These are phyloP conservation scores for Dendrobium chrysotoxum DNA, from an alignment of 106 monocot species.

Conservation along the genomic window DNA sequence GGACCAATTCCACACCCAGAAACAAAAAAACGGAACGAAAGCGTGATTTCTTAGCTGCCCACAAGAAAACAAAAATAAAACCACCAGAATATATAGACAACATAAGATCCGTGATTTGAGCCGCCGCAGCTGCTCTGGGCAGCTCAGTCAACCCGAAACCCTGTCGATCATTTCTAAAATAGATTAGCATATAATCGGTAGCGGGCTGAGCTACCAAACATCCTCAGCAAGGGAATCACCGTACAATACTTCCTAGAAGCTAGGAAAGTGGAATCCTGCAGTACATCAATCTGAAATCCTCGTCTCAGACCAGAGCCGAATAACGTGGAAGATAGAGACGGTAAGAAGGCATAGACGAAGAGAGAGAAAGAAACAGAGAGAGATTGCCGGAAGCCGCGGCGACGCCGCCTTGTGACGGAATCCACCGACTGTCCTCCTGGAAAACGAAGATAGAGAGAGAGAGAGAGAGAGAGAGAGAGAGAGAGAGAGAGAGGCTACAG, in stretches of 20 bases:
- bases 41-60: background rate
- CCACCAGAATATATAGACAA: background rate
- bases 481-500: background rate
- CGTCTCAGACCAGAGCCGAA: background rate
- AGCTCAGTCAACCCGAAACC: background rate
- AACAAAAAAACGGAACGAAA: background rate
- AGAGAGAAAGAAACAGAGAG: background rate
- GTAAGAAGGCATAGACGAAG: background rate
- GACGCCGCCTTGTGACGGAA: too few species aligned
- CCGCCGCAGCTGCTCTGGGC: background rate
- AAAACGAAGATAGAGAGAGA: background rate
- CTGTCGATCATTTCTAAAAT: too few species aligned
- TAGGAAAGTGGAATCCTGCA: background rate
- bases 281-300: conserved; percentile 2
- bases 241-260: background rate
- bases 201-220: background rate
- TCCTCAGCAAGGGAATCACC: conserved; percentile 1
- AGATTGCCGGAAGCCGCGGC: background rate
- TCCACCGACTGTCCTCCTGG: background rate
- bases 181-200: background rate
- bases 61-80: background rate
- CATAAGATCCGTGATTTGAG: background rate
- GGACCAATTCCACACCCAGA: background rate
- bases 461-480: conserved; percentile 2
- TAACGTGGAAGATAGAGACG: background rate